Evolutionary conservation across 179 eudicot species (phyloP), one percentile per base, ranked within the genome.

Genomic region (Vitellaria paradoxa): DNA sequence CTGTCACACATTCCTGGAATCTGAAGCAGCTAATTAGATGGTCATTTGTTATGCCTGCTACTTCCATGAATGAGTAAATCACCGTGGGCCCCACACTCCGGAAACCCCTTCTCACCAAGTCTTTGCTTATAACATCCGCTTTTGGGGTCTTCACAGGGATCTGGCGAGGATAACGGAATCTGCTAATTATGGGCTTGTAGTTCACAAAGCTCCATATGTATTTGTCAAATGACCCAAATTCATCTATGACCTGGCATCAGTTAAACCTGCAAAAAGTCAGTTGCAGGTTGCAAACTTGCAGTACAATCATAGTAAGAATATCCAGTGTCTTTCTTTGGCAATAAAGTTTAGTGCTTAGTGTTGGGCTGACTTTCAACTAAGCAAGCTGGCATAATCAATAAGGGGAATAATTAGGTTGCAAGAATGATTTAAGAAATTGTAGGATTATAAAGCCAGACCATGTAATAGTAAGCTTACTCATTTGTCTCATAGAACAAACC

Each of bases 61-160:
- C 91, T 80, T 91, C 91, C 95, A 89, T 86, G 73, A 89, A 89
- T 12, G 92, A 89, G 84, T 87, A 90, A 75, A 90, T 83, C 9
- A 85, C 90, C 0, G 90, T 88, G 45, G 92, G 94, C 7, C 92
- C 87, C 75, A 89, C 90, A 42, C 92, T 80, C 78, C 92, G 82
- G 66, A 90, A 87, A 62, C 92, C 94, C 80, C 91, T 82, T 73
- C 89, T 82, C 42, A 85, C 85, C 5, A 89, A 81, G 70, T 89
- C 94, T 81, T 85, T 90, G 89, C 94, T 89, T 17, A 89, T 87
- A 15, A 78, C 72, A 17, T 90, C 94, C 42, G 92, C 94, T 85
- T 90, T 89, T 0, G 92, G 84, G 42, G 87, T 90, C 86, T 88
- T 90, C 26, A 86, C 89, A 3, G 92, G 92, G 26, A 90, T 86